Percentiles rank a stretch among this genome's conserved stretches.
These are phyloP conservation scores for Cladochytrium tenue DNA, from an alignment of 371 early-diverging fungal genomes.

Conservation along the genomic window DNA sequence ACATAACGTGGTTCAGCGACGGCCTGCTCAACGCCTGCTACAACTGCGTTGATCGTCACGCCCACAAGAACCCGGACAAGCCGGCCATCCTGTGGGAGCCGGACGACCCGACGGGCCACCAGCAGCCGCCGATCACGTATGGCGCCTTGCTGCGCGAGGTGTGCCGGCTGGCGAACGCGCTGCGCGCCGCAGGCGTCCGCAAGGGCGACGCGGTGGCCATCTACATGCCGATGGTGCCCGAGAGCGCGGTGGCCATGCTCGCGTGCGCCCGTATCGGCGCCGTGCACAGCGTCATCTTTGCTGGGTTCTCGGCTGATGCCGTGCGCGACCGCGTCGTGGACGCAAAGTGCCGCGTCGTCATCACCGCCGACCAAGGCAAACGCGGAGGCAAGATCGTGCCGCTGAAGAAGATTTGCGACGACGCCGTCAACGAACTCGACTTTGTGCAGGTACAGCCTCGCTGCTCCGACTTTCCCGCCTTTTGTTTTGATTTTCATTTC, in stretches of 20 bases:
- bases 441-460: constrained; percentile 48
- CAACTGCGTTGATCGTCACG: constrained; percentile 97
- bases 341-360: constrained; percentile 70
- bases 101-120: constrained; percentile 61
- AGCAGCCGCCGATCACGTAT: constrained; percentile 75
- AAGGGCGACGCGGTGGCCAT: constrained; percentile 77
- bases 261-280: constrained; percentile 96
- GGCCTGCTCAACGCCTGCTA: constrained; percentile 92
- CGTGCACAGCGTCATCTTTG: constrained; percentile 80
- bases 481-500: neutral
- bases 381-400: constrained; percentile 89
- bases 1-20: constrained; percentile 90
- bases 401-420: constrained; percentile 89
- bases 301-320: constrained; percentile 85
- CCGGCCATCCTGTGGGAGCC: constrained; percentile 91
- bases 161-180: constrained; percentile 77
- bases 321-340: constrained; percentile 82
- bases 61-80: constrained; percentile 48
- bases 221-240: constrained; percentile 97
- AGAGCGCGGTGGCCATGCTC: constrained; percentile 87
- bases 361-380: constrained; percentile 79
- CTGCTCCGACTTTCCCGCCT: neutral
- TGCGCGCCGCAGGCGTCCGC: constrained; percentile 74
- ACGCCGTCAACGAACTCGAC: constrained; percentile 74
- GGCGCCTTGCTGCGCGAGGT: constrained; percentile 78